Evolutionary conservation across 192 early-diverging fungal species (phyloP).

Genomic region (Mortierella hygrophila): DNA sequence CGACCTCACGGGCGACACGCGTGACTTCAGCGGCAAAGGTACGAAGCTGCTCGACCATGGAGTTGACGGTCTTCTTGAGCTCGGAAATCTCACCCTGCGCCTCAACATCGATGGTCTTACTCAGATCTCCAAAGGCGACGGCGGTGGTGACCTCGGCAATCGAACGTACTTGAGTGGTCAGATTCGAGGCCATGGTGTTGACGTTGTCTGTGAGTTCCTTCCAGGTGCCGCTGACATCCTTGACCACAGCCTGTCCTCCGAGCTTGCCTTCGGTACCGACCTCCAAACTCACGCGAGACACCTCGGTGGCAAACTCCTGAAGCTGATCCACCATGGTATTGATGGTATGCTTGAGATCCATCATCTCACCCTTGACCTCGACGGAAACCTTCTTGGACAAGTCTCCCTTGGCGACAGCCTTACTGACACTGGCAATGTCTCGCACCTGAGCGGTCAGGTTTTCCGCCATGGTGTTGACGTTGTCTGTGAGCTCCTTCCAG

Average conservation of each 20-base stretch:
- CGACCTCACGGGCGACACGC: conserved; percentile 61
- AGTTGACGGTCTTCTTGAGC: conserved; percentile 66
- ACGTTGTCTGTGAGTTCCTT: conserved; percentile 73
- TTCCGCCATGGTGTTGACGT: conserved; percentile 58
- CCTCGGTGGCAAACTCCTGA: conserved; percentile 69
- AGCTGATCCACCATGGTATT: conserved; percentile 74
- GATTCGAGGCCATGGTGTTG: conserved; percentile 72
- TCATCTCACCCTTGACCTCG: conserved; percentile 73
- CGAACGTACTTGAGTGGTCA: conserved; percentile 70
- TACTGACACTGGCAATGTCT: too few relatives aligned
- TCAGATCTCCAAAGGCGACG: conserved; percentile 68
- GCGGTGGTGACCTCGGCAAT: conserved; percentile 71
- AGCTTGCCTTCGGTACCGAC: conserved; percentile 78
- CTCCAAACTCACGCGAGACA: conserved; percentile 62
- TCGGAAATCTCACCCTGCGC: conserved; percentile 68
- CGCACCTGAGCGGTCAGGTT: conserved; percentile 57
- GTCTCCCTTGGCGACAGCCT: too few relatives aligned
- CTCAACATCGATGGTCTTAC: conserved; percentile 59
- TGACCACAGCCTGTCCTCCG: conserved; percentile 71
- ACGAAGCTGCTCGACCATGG: conserved; percentile 67
- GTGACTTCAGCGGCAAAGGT: conserved; percentile 66
- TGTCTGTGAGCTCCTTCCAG: too few relatives aligned
- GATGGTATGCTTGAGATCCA: conserved; percentile 72
- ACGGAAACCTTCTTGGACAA: conserved; percentile 64
- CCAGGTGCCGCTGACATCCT: conserved; percentile 71